Evolutionary conservation across 805 yeast species (phyloP).

Genomic region (Saccharomycopsis malanga): DNA sequence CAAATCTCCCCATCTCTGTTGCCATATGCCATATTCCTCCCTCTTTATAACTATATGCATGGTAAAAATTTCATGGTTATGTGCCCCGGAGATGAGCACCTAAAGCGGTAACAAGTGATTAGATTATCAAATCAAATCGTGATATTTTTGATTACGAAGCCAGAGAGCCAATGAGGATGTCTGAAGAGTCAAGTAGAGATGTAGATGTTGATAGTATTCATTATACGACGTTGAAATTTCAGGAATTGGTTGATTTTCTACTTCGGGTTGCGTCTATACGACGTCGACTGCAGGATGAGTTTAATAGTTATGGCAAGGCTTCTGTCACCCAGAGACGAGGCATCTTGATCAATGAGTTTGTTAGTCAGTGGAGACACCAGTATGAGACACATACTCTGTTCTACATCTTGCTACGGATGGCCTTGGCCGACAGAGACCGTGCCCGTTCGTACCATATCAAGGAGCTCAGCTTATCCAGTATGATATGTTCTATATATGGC

Average conservation of each 20-base stretch:
- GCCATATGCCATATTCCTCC: too few species aligned
- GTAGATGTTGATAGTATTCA: too few species aligned
- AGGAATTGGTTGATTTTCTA: conserved; percentile 3
- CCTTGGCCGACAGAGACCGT: conserved; percentile 57
- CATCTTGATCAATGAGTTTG: conserved; percentile 13
- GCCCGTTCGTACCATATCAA: conserved; percentile 52
- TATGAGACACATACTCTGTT: conserved; percentile 25
- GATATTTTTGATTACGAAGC: too few species aligned
- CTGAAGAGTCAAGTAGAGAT: too few species aligned
- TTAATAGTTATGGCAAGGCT: neutral
- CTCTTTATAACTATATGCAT: too few species aligned
- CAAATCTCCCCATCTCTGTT: too few species aligned
- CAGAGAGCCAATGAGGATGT: too few species aligned
- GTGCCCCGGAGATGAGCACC: too few species aligned
- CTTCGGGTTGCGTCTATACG: neutral
- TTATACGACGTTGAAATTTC: conserved; percentile 2
- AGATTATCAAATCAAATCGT: too few species aligned
- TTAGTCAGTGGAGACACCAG: conserved; percentile 13
- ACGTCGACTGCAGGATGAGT: neutral
- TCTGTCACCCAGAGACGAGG: conserved; percentile 6
- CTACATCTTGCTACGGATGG: conserved; percentile 56
- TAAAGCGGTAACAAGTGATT: too few species aligned
- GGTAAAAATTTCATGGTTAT: too few species aligned
- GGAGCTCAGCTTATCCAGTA: conserved; percentile 51
- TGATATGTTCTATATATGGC: conserved; percentile 44